A percentile compares a stretch with the other conserved stretches of the same genome.
Evolutionary conservation across 495 filamentous ascomycete species (phyloP).

Genomic region (Terfezia boudieri): DNA sequence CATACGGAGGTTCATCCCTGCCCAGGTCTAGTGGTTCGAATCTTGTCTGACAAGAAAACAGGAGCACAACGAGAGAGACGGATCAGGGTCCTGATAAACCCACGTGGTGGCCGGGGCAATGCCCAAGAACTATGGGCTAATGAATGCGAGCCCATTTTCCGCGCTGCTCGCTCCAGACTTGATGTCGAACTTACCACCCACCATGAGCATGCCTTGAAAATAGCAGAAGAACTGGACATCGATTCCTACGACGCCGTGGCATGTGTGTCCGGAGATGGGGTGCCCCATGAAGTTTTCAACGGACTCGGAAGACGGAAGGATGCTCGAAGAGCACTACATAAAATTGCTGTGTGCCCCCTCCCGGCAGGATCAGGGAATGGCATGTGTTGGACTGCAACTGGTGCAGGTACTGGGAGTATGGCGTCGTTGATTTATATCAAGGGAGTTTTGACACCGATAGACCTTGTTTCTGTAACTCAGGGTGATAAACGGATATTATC

Average conservation of each 20-base stretch:
- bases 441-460: slow-evolving; percentile 55
- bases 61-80: slow-evolving; percentile 28
- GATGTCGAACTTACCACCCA: slow-evolving; percentile 54
- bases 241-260: slow-evolving; percentile 62
- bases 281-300: slow-evolving; percentile 89
- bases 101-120: slow-evolving; percentile 63
- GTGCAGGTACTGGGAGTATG: slow-evolving; percentile 50
- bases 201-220: slow-evolving; percentile 54
- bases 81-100: slow-evolving; percentile 76
- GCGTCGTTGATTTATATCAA: slow-evolving; percentile 71
- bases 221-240: slow-evolving; percentile 57
- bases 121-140: slow-evolving; percentile 52
- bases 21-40: too few species aligned
- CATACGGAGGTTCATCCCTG: background rate
- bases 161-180: slow-evolving; percentile 53
- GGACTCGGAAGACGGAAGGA: slow-evolving; percentile 57
- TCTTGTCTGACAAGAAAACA: too few species aligned
- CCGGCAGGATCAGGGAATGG: slow-evolving; percentile 90
- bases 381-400: slow-evolving; percentile 74
- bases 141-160: slow-evolving; percentile 61
- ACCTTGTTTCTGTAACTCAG: slow-evolving; percentile 75
- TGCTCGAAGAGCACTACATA: slow-evolving; percentile 47
- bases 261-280: slow-evolving; percentile 77
- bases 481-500: slow-evolving; percentile 46
- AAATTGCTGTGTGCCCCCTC: slow-evolving; percentile 68